Percentiles rank a stretch among this genome's conserved stretches.
Conservation (phyloP, 1,139 yeast species). For the Wickerhamomyces sp. region DNA sequence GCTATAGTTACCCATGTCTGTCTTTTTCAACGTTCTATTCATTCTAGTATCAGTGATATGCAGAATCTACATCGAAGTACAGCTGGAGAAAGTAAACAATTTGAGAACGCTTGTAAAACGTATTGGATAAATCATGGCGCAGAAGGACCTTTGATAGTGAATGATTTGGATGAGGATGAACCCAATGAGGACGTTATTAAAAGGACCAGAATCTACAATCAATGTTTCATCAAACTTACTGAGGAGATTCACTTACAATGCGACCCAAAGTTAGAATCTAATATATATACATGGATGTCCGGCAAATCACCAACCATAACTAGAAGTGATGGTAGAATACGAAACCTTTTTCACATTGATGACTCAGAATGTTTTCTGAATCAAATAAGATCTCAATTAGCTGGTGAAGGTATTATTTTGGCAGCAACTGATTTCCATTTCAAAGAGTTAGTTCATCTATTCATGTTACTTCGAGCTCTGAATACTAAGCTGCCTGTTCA, state of each 20-base stretch:
- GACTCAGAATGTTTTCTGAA: background rate
- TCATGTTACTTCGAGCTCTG: constrained; percentile 42
- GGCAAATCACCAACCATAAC: background rate
- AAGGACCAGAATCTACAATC: background rate
- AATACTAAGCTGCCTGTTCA: constrained; percentile 50
- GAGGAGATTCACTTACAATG: background rate
- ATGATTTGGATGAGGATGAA: background rate
- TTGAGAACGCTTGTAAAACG: background rate
- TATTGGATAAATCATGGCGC: background rate
- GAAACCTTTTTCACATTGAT: background rate
- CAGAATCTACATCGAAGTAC: background rate
- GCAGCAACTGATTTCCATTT: constrained; percentile 43
- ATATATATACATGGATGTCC: background rate
- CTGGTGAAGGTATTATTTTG: constrained; percentile 47
- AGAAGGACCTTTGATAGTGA: background rate
- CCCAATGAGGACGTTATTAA: background rate
- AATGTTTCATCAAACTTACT: background rate
- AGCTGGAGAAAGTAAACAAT: background rate
- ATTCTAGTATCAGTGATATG: background rate
- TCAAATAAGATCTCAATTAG: constrained; percentile 6
- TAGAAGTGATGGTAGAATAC: background rate
- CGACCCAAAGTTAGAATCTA: background rate
- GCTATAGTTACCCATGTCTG: background rate
- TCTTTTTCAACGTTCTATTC: background rate
- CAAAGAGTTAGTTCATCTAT: constrained; percentile 40